Conservation (phyloP, 345 rosid species). For the Carallia pectinifolia region DNA sequence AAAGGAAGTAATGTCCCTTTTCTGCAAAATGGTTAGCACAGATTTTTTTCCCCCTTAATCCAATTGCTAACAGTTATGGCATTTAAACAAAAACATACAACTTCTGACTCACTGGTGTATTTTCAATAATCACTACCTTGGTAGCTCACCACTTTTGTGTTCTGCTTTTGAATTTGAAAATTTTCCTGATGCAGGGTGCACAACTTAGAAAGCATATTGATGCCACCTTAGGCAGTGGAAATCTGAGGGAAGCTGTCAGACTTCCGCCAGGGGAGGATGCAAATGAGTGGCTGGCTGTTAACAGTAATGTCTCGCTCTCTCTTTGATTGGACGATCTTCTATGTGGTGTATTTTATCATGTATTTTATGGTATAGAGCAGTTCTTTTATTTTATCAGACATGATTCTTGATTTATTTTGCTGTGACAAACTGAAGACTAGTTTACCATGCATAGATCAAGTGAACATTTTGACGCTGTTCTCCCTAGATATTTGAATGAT, state of each 20-base stretch:
- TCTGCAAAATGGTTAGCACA: neutral
- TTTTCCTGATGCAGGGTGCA: conserved; percentile 68
- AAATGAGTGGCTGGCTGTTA: conserved; percentile 99
- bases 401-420: neutral
- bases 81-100: conserved; percentile 6
- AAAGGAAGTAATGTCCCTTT: neutral
- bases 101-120: neutral
- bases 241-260: conserved; percentile 96
- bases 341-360: neutral
- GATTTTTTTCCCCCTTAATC: neutral
- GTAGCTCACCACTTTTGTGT: neutral
- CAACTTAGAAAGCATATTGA: conserved; percentile 97
- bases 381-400: neutral
- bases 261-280: conserved; percentile 99
- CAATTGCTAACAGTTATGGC: neutral
- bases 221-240: conserved; percentile 97
- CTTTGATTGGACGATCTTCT: conserved; percentile 6
- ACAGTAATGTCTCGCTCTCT: conserved; percentile 47
- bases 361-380: neutral
- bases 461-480: neutral
- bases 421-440: neutral
- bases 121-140: neutral
- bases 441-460: neutral
- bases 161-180: conserved; percentile 11
- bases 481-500: neutral